These are phyloP conservation scores for Phytophthora citrophthora DNA, from an alignment of 352 stramenopile species.

Conservation along the genomic window DNA sequence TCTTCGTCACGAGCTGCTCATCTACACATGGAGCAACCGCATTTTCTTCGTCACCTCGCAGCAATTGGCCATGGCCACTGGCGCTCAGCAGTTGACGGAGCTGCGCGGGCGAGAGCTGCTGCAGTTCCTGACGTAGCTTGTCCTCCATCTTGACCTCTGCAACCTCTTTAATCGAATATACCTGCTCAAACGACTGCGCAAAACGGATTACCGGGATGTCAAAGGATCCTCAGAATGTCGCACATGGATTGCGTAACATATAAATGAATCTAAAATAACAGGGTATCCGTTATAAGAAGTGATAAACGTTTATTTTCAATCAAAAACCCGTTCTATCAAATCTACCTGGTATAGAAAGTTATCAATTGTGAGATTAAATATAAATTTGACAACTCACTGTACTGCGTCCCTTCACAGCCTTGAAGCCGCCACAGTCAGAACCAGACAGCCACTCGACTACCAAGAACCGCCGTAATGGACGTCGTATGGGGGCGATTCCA, in stretches of 20 bases:
- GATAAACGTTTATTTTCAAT: too few relatives aligned
- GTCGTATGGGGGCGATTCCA: constrained; percentile 36
- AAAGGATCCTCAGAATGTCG: constrained; percentile 14
- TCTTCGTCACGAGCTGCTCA: constrained; percentile 31
- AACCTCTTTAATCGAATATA: constrained; percentile 6
- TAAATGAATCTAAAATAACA: too few relatives aligned
- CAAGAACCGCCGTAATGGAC: constrained; percentile 25
- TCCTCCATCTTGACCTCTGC: constrained; percentile 13
- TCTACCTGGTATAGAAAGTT: too few relatives aligned
- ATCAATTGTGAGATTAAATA: too few relatives aligned
- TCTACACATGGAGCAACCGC: constrained; percentile 18
- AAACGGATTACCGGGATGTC: constrained; percentile 14
- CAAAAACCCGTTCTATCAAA: too few relatives aligned
- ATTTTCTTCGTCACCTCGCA: constrained; percentile 6
- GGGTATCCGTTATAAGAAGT: too few relatives aligned
- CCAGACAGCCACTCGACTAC: constrained; percentile 15
- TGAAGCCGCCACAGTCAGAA: constrained; percentile 16
- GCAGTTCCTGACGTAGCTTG: constrained; percentile 29
- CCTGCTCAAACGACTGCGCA: background rate
- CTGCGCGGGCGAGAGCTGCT: constrained; percentile 42
- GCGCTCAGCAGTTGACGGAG: constrained; percentile 38
- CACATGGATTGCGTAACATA: background rate
- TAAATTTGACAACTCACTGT: too few relatives aligned
- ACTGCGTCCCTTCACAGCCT: constrained; percentile 1
- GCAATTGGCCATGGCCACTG: constrained; percentile 38